Evolutionary conservation across 192 early-diverging fungal species (phyloP).

Genomic region (Pilaira anomala): DNA sequence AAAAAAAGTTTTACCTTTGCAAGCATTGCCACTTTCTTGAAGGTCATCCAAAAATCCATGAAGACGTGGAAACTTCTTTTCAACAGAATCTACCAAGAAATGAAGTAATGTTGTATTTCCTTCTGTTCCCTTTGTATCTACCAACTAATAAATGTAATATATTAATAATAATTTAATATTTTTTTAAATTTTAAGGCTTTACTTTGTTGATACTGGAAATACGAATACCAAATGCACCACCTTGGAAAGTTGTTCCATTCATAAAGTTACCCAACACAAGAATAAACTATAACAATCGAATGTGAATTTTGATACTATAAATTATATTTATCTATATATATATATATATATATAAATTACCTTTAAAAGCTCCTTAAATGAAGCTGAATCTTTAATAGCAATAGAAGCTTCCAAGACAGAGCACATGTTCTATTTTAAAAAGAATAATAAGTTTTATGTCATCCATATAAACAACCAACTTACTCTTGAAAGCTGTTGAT

Average conservation of each 20-base stretch:
- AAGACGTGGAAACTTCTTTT: conserved; percentile 60
- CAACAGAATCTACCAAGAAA: conserved; percentile 68
- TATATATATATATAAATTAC: conserved; percentile 26
- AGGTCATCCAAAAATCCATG: conserved; percentile 67
- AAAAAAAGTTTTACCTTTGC: conserved; percentile 51
- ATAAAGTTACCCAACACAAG: conserved; percentile 81
- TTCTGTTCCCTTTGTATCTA: conserved; percentile 80
- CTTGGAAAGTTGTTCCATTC: conserved; percentile 74
- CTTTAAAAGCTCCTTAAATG: conserved; percentile 71
- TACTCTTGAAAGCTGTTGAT: conserved; percentile 60
- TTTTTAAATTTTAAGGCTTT: neutral
- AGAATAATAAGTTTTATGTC: conserved; percentile 3
- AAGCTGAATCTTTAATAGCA: conserved; percentile 60
- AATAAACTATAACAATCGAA: conserved; percentile 47
- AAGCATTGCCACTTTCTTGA: conserved; percentile 63
- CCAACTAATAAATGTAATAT: conserved; percentile 42
- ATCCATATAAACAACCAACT: neutral
- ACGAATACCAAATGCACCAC: conserved; percentile 84
- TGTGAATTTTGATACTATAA: neutral
- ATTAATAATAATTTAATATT: neutral
- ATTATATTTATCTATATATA: too few relatives aligned
- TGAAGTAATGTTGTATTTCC: conserved; percentile 71
- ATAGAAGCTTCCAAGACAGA: conserved; percentile 62
- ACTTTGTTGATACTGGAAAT: conserved; percentile 81
- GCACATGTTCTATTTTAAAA: conserved; percentile 46